Base-by-base conservation (phyloP, 345 rosid genomes). In the Abelmoschus esculentus region DNA sequence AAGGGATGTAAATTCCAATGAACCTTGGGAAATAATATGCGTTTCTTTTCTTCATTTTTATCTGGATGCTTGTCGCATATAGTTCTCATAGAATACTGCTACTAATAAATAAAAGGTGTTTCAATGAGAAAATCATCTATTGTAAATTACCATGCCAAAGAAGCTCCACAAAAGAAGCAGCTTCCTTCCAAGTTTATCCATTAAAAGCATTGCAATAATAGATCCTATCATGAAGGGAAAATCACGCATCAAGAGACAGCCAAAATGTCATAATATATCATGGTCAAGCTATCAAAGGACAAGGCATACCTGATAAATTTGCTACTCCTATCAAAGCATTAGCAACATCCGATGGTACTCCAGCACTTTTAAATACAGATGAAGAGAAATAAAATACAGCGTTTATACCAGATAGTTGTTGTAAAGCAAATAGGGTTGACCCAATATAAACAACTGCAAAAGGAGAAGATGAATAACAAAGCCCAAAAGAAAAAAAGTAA, bases 401-500 rank as follows among this genome's bases (percentile, higher is more conserved):
- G 75, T 95, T 95, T 90, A 95, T 95, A 73, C 99, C 99, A 80
- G 98, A 95, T 80, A 95, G 98, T 90, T 95, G 98, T 95, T 95
- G 99, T 86, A 91, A 90, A 86, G 98, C 98, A 90, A 95, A 91
- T 81, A 95, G 97, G 87, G 96, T 85, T 84, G 99, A 88, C 75
- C 99, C 99, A 88, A 95, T 91, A 86, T 88, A 95, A 86, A 95
- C 93, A 86, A 91, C 96, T 95, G 98, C 99, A 95, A 92, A 90
- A 91, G 85, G 81, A 89, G 84, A 78, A 73, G 65, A 78, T 87
- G 84, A 88, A 90, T 86, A 86, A 82, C 80, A 81, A 86, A 84
- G 84, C 80, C 83, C 73, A 75, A 66, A 70, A 69, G 72, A 72
- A 73, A 77, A 70, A 38, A 80, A 46, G 61, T 19, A 63, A 71